phyloP scores from a whole-genome alignment of 139 green algal genomes.

The Ettlia oleoabundans region DNA sequence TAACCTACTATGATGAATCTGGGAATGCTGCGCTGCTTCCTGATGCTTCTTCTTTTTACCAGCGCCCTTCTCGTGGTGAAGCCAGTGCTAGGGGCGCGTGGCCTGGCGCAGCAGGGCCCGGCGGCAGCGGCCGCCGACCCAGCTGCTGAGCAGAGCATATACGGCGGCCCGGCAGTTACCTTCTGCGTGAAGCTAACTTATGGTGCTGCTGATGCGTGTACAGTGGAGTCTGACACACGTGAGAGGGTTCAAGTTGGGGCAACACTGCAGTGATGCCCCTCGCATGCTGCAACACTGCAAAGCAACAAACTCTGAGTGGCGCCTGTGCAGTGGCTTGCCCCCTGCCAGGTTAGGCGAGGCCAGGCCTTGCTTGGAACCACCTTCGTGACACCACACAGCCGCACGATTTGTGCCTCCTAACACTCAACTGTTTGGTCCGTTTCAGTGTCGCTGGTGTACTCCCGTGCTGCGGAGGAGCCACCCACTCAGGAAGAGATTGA shows the following conservation, averaged over 20 bases:
- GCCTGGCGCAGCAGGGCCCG: too few relatives aligned
- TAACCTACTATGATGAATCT: too few relatives aligned
- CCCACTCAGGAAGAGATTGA: neutral
- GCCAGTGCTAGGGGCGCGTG: too few relatives aligned
- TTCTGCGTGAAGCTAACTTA: constrained; percentile 14
- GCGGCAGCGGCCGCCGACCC: too few relatives aligned
- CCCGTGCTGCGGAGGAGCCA: neutral
- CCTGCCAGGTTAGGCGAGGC: too few relatives aligned
- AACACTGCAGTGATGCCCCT: neutral
- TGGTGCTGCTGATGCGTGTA: neutral
- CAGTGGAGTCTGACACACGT: constrained; percentile 15
- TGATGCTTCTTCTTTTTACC: too few relatives aligned
- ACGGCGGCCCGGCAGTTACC: neutral
- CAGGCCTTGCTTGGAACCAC: too few relatives aligned
- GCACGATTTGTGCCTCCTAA: too few relatives aligned
- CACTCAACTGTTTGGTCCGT: neutral
- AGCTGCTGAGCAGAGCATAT: neutral
- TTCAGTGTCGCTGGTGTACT: constrained; percentile 15
- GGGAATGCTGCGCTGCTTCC: too few relatives aligned
- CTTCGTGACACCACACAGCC: too few relatives aligned
- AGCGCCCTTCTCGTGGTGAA: too few relatives aligned
- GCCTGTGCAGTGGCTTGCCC: neutral
- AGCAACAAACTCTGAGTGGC: neutral
- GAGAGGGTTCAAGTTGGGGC: neutral
- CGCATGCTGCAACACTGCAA: neutral